A percentile compares a stretch with the other conserved stretches of the same genome.
Conservation (phyloP, 176 grass and related monocot genomes). For the Elymus sibiricus region DNA sequence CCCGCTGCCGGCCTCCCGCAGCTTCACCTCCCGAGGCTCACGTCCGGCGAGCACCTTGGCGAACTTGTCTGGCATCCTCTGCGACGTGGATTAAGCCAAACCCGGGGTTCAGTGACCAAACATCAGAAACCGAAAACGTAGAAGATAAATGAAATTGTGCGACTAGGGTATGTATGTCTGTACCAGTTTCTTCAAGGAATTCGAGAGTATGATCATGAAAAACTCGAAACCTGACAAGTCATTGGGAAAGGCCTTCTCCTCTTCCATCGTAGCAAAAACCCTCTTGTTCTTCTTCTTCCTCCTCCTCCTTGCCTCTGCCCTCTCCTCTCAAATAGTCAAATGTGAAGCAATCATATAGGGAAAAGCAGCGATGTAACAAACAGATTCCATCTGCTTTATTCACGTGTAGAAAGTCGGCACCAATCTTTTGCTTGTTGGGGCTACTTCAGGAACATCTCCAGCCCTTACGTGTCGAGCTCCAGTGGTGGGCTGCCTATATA, state of each 20-base stretch:
- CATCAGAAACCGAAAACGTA: background rate
- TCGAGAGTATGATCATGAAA: constrained; percentile 26
- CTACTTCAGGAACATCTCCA: background rate
- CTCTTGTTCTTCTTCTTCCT: background rate
- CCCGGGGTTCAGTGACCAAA: background rate
- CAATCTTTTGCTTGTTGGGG: background rate
- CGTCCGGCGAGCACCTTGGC: background rate
- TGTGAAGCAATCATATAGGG: background rate
- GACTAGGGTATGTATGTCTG: background rate
- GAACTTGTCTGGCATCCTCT: constrained; percentile 37
- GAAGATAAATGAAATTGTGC: background rate
- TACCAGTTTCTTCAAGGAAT: constrained; percentile 18
- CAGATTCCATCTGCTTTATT: background rate
- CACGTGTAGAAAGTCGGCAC: background rate
- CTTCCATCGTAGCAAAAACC: background rate
- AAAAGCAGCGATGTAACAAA: background rate
- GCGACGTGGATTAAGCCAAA: background rate
- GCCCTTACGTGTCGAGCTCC: background rate
- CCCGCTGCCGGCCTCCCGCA: constrained; percentile 1
- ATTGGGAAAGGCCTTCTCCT: background rate
- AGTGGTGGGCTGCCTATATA: background rate
- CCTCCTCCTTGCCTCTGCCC: background rate
- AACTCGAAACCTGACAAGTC: constrained; percentile 20
- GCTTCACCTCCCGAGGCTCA: constrained; percentile 17
- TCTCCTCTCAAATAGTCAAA: background rate